Evolutionary conservation across 371 early-diverging fungal species (phyloP), one percentile per base, ranked within the genome.

Genomic region (Neoconidiobolus thromboides): DNA sequence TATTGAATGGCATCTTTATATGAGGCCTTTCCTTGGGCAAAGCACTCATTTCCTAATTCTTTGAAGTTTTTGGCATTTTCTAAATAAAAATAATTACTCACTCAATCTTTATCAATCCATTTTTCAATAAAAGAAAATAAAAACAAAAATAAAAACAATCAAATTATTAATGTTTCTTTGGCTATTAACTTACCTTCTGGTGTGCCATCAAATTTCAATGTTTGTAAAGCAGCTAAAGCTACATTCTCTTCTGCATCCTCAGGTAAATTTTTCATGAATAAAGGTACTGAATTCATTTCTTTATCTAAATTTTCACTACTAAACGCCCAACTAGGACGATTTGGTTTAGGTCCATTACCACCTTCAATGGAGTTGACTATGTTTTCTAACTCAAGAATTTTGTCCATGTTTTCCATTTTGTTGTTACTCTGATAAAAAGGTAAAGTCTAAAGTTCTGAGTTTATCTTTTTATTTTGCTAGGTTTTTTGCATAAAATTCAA

Each of bases 61-160:
- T 93, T 96, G 64, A 93, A 91, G 73, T 93, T 95, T 51, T 76
- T 75, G 2, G 96, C 96, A 58, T 90, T 76, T 70, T 95, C 94
- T 89, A 64, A 50, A 6, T 0, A 47, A 15, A 60, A 57, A 14
- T 1, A 52, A 2, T 7, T 26, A 26, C 26, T 26, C 26, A 26
- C 26, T 26, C 26, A 26, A 26, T 26, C 26, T 26, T 26, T 26
- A 26, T 26, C 26, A 26, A 26, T 26, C 26, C 26, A 26, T 26
- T 26, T 26, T 26, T 26, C 26, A 26, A 26, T 26, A 26, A 26
- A 26, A 26, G 26, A 26, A 26, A 26, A 26, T 26, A 26, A 26
- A 26, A 26, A 26, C 26, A 26, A 26, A 26, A 26, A 26, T 26
- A 26, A 26, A 26, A 26, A 26, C 26, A 26, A 26, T 26, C 26